Evolutionary conservation across 768 basidiomycete genomes (phyloP).

Genomic region (Tremella fuciformis): DNA sequence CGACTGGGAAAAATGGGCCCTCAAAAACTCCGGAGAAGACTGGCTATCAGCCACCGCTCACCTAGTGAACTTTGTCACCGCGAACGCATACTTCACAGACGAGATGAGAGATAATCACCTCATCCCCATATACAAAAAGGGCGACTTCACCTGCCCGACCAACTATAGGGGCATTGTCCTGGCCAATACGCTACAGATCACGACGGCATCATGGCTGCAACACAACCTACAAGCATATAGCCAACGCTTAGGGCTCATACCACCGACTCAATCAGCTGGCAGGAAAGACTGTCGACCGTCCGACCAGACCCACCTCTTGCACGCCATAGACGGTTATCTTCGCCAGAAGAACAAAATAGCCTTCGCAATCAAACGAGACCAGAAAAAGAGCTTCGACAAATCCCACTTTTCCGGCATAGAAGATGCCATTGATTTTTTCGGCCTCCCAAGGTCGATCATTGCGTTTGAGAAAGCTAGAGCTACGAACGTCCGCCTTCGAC

Average conservation of each 20-base stretch:
- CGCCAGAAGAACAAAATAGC: neutral
- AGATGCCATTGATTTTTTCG: constrained; percentile 8
- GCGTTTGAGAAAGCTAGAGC: constrained; percentile 8
- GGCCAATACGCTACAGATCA: constrained; percentile 3
- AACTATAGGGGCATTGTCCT: constrained; percentile 15
- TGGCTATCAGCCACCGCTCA: neutral
- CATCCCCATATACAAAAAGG: constrained; percentile 7
- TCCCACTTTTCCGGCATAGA: neutral
- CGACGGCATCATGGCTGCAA: neutral
- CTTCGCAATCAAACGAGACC: constrained; percentile 11
- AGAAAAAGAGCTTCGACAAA: constrained; percentile 13
- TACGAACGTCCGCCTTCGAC: neutral
- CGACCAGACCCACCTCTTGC: constrained; percentile 5
- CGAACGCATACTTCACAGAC: constrained; percentile 6
- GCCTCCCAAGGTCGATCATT: neutral
- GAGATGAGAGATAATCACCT: constrained; percentile 13
- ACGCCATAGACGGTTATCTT: neutral
- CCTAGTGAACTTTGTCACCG: constrained; percentile 4
- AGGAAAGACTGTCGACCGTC: neutral
- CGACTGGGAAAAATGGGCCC: neutral
- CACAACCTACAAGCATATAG: constrained; percentile 1
- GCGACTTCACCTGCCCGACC: neutral
- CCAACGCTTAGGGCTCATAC: neutral
- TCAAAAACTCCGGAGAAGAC: neutral
- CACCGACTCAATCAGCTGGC: constrained; percentile 6